Evolutionary conservation across 176 grass and related monocot species (phyloP).

Genomic region (Canna indica): DNA sequence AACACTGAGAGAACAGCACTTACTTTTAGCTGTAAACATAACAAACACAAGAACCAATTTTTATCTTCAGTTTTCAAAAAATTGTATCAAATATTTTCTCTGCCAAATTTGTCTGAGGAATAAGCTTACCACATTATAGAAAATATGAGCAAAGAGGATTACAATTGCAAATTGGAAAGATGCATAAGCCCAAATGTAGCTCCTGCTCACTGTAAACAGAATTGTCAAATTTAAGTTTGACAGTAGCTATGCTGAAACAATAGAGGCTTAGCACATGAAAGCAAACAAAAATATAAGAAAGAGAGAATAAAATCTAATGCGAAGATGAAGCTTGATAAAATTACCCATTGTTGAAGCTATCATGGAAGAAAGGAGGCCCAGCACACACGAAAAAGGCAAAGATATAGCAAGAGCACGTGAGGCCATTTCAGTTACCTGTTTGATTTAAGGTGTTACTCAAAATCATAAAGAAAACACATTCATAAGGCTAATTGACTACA

Average conservation of each 20-base stretch:
- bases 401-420: constrained; percentile 75
- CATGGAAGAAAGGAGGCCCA: constrained; percentile 92
- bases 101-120: not conserved
- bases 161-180: constrained; percentile 96
- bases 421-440: constrained; percentile 55
- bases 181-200: constrained; percentile 88
- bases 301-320: not conserved
- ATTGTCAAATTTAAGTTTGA: not conserved
- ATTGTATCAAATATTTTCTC: not conserved
- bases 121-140: constrained; percentile 71
- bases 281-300: not conserved
- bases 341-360: constrained; percentile 94
- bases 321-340: constrained; percentile 13
- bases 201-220: constrained; percentile 50
- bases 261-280: not conserved
- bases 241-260: not conserved
- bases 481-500: not conserved
- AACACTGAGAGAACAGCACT: constrained; percentile 60
- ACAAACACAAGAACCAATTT: constrained; percentile 19
- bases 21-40: constrained; percentile 51
- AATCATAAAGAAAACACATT: constrained; percentile 13
- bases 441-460: constrained; percentile 14
- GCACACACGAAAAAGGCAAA: constrained; percentile 87
- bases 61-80: not conserved
- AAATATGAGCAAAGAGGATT: constrained; percentile 91